Evolutionary conservation across 805 yeast genomes (phyloP).

Genomic region (Candida yuanshanica): DNA sequence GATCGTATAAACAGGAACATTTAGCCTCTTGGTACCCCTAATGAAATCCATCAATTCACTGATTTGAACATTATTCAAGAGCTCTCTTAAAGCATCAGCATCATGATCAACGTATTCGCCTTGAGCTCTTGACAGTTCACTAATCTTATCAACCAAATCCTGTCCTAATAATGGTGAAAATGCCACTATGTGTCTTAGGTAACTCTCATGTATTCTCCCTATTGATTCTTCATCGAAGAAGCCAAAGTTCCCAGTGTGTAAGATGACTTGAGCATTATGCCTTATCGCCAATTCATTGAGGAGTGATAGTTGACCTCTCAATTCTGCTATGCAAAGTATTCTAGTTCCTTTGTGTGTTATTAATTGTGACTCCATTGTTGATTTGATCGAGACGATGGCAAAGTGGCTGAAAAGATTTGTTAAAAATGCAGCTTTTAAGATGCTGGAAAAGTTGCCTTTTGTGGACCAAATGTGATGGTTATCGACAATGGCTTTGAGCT

Average conservation of each 20-base stretch:
- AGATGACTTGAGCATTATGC: constrained; percentile 44
- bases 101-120: constrained; percentile 37
- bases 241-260: constrained; percentile 79
- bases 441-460: background rate
- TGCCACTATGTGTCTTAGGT: constrained; percentile 59
- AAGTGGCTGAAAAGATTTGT: background rate
- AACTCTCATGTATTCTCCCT: constrained; percentile 47
- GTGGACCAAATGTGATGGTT: background rate
- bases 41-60: constrained; percentile 49
- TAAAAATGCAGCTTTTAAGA: background rate
- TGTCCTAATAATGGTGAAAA: constrained; percentile 54
- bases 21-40: constrained; percentile 34
- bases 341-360: constrained; percentile 28
- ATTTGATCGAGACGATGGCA: background rate
- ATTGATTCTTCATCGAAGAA: constrained; percentile 60
- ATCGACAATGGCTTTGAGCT: background rate
- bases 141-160: constrained; percentile 43
- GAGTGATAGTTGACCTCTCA: constrained; percentile 46
- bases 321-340: constrained; percentile 48
- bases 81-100: constrained; percentile 28
- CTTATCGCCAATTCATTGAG: constrained; percentile 44
- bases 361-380: constrained; percentile 14
- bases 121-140: constrained; percentile 42
- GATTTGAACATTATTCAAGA: constrained; percentile 32
- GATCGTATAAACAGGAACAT: constrained; percentile 69